A percentile compares a stretch with the other conserved stretches of the same genome.
Evolutionary conservation across 1,284 basidiomycete species (phyloP).

Genomic region (Megacollybia platyphylla): DNA sequence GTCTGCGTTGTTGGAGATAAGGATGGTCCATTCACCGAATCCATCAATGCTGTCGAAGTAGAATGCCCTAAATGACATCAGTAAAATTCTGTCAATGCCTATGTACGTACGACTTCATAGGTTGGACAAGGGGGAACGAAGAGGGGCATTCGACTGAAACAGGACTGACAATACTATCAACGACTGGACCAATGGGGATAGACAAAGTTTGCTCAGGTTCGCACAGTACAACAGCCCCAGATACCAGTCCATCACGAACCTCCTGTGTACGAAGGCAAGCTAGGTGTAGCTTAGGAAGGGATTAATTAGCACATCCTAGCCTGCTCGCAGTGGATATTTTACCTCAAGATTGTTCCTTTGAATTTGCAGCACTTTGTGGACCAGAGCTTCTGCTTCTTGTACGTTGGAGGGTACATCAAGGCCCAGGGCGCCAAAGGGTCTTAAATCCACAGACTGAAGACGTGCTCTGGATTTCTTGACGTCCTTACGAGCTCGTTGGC

Average conservation of each 20-base stretch:
- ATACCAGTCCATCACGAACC: not conserved
- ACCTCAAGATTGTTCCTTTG: slow-evolving; percentile 4
- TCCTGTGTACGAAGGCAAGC: not conserved
- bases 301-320: not conserved
- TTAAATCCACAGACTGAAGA: slow-evolving; percentile 2
- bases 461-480: not conserved
- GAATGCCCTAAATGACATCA: slow-evolving; percentile 14
- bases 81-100: not conserved
- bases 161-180: not conserved
- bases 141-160: slow-evolving; percentile 8
- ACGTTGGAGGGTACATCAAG: not conserved
- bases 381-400: slow-evolving; percentile 1
- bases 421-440: slow-evolving; percentile 5
- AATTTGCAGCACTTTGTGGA: not conserved
- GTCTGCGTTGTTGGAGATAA: slow-evolving; percentile 31
- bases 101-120: slow-evolving; percentile 25
- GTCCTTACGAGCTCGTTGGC: not conserved
- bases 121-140: slow-evolving; percentile 30
- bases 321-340: not conserved
- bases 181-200: not conserved
- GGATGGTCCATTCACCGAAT: slow-evolving; percentile 41
- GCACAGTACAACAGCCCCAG: not conserved
- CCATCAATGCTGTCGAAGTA: slow-evolving; percentile 38
- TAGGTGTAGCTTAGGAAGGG: not conserved
- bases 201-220: not conserved